phyloP scores from a whole-genome alignment of 139 green algal species.

The Yamagishiella unicocca region DNA sequence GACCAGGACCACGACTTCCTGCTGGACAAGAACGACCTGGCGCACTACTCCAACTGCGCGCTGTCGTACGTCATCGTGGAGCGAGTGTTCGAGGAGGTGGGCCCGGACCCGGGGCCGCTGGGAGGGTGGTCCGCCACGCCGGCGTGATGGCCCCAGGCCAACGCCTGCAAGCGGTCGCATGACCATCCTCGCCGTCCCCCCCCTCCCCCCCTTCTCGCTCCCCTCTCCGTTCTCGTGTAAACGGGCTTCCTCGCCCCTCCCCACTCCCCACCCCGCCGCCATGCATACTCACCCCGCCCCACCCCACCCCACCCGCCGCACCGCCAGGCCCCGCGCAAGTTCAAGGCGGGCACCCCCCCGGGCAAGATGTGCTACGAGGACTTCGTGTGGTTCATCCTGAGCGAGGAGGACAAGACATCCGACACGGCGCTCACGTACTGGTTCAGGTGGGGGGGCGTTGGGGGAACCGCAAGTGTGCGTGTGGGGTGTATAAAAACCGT shows the following conservation, averaged over 20 bases:
- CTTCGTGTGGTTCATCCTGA: constrained; percentile 99
- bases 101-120: no score
- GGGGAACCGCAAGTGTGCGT: no score
- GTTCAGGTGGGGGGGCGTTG: constrained; percentile 74
- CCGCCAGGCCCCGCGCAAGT: constrained; percentile 78
- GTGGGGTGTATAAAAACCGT: no score
- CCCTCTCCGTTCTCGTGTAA: no score
- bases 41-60: constrained; percentile 92
- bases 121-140: no score
- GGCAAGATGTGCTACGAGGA: constrained; percentile 98
- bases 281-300: neutral
- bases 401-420: constrained; percentile 98
- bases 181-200: no score
- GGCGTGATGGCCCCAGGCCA: no score
- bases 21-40: constrained; percentile 92
- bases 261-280: no score
- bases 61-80: constrained; percentile 97
- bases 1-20: constrained; percentile 98
- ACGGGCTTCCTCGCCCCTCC: no score
- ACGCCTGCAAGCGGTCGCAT: no score
- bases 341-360: constrained; percentile 63
- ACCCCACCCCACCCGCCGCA: neutral
- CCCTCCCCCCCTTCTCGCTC: no score
- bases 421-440: constrained; percentile 96
- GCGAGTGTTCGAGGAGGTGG: constrained; percentile 93